These are phyloP conservation scores for Sphagnum fallax DNA, from an alignment of 228 moss, liverwort and hornwort genomes.

Conservation along the genomic window DNA sequence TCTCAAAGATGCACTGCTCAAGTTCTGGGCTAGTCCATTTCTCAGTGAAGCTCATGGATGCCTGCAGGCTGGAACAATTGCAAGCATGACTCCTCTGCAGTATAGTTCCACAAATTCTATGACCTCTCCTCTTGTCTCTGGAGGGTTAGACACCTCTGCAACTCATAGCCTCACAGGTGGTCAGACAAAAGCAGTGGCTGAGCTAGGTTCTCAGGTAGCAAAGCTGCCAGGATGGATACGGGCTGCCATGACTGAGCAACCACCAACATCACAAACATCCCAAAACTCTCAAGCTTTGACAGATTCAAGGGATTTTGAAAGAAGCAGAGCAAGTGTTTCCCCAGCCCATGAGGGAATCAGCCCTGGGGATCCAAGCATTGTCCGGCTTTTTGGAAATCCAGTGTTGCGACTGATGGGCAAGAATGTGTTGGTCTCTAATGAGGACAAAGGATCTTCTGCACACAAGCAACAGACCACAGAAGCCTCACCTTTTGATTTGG, in stretches of 20 bases:
- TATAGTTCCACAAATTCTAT: neutral
- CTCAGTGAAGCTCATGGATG: neutral
- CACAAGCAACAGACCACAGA: neutral
- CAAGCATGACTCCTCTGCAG: neutral
- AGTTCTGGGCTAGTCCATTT: neutral
- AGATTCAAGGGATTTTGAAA: neutral
- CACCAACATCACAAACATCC: neutral
- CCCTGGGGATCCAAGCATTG: conserved; percentile 1
- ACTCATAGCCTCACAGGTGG: neutral
- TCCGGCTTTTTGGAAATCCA: conserved; percentile 4
- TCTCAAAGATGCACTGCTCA: too few species aligned
- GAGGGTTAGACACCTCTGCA: neutral
- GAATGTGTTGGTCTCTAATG: conserved; percentile 4
- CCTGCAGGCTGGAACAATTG: neutral
- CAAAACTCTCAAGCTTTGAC: neutral
- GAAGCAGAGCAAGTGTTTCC: neutral
- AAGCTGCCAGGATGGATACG: neutral
- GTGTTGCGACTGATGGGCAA: conserved; percentile 7
- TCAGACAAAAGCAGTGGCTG: neutral
- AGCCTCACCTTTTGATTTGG: neutral
- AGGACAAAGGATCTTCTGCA: neutral
- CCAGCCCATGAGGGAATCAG: conserved; percentile 1
- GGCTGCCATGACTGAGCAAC: conserved; percentile 3
- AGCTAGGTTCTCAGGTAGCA: neutral
- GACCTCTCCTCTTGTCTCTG: neutral